Conservation (phyloP, 495 filamentous ascomycete species). For the Cladorrhinum samala region DNA sequence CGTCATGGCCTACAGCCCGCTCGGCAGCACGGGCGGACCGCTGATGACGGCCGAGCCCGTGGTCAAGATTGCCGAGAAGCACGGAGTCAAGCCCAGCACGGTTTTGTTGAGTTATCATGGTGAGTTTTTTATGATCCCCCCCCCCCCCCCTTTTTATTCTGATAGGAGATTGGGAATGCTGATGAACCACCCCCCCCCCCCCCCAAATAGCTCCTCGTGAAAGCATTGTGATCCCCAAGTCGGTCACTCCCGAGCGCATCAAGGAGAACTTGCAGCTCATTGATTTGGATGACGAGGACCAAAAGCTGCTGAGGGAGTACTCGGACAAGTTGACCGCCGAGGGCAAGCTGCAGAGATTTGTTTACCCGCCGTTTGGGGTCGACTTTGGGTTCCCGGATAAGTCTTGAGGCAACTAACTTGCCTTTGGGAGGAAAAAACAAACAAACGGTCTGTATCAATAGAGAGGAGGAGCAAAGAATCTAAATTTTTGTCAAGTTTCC, state of each 20-base stretch:
- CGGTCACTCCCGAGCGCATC: conserved; percentile 67
- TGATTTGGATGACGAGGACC: conserved; percentile 58
- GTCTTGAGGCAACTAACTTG: conserved; percentile 19
- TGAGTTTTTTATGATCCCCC: no score
- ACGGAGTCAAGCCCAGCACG: conserved; percentile 52
- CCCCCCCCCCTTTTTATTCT: no score
- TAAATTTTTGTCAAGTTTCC: no score
- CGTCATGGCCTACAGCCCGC: conserved; percentile 68
- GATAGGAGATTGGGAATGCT: no score
- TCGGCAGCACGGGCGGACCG: conserved; percentile 73
- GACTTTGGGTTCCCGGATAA: conserved; percentile 77
- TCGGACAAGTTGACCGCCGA: conserved; percentile 51
- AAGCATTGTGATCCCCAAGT: conserved; percentile 72
- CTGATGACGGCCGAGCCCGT: conserved; percentile 63
- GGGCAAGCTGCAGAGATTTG: conserved; percentile 61
- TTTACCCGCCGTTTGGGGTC: conserved; percentile 73
- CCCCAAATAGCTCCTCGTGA: conserved; percentile 63
- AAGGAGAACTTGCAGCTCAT: conserved; percentile 65
- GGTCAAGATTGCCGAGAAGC: conserved; percentile 63
- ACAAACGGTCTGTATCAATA: background rate
- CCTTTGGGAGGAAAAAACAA: background rate
- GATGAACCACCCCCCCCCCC: no score
- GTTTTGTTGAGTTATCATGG: conserved; percentile 73
- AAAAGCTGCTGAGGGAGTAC: conserved; percentile 58
- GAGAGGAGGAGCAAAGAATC: background rate